phyloP scores from a whole-genome alignment of 202 grass and related monocot species.

The Alloteropsis angusta region DNA sequence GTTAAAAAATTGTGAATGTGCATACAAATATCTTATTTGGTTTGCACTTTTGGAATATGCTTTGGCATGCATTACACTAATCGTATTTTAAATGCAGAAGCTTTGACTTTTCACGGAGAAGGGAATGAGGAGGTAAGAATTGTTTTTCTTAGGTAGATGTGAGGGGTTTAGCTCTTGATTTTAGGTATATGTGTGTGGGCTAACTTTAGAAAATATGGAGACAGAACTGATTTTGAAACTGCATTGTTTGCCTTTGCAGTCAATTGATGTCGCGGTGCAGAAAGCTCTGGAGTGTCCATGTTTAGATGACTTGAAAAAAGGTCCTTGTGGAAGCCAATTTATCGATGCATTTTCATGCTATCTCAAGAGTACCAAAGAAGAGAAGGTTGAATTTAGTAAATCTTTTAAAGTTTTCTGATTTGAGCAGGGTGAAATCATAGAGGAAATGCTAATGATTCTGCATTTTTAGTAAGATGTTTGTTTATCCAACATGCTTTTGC shows the following conservation, averaged over 20 bases:
- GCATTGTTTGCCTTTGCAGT: conserved; percentile 28
- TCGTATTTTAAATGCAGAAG: conserved; percentile 35
- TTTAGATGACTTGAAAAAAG: conserved; percentile 43
- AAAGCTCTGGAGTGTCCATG: conserved; percentile 59
- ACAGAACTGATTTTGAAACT: background rate
- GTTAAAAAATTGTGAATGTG: too few species aligned
- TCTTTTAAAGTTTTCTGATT: background rate
- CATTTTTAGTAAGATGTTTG: background rate
- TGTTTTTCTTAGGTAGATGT: background rate
- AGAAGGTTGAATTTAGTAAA: conserved; percentile 36
- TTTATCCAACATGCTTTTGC: background rate
- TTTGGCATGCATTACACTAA: background rate
- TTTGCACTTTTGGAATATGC: background rate
- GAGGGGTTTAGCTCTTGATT: background rate
- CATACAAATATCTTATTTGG: background rate
- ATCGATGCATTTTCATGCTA: conserved; percentile 56
- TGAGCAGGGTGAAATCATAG: background rate
- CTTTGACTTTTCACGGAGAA: conserved; percentile 29
- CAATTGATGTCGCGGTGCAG: conserved; percentile 42
- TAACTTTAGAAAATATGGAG: background rate
- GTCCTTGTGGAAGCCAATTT: conserved; percentile 52
- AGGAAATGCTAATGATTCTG: background rate
- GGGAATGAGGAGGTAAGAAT: conserved; percentile 37
- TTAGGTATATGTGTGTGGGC: background rate
- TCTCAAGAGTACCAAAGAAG: conserved; percentile 52